Percentiles rank a stretch among this genome's conserved stretches.
phyloP scores from a whole-genome alignment of 2,329 filamentous ascomycete species.

The Seiridium unicorne region DNA sequence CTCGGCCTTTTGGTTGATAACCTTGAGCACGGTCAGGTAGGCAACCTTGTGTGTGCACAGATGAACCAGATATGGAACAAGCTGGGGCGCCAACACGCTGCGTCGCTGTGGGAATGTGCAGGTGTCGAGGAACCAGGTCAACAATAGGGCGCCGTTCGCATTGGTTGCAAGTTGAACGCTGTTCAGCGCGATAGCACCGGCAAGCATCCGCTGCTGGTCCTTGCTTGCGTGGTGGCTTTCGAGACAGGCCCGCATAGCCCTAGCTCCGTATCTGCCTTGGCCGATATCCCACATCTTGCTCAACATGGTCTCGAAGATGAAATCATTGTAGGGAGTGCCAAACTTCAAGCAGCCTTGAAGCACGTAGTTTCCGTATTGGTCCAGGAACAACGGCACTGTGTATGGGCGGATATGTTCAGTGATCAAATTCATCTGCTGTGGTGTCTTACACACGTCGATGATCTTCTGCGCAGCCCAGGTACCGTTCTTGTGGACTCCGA shows the following conservation, averaged over 20 bases:
- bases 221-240: constrained; percentile 95
- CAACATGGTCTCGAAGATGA: constrained; percentile 97
- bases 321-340: constrained; percentile 83
- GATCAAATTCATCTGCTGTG: constrained; percentile 79
- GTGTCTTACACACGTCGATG: constrained; percentile 90
- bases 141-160: constrained; percentile 85
- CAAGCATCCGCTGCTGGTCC: constrained; percentile 92
- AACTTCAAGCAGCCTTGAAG: constrained; percentile 96
- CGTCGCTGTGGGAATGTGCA: constrained; percentile 93
- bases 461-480: constrained; percentile 99
- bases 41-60: constrained; percentile 98
- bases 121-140: constrained; percentile 98
- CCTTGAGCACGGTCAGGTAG: constrained; percentile 94
- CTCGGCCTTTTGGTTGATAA: constrained; percentile 97
- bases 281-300: constrained; percentile 89
- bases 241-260: constrained; percentile 93
- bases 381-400: constrained; percentile 87
- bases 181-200: constrained; percentile 91
- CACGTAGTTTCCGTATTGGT: constrained; percentile 98
- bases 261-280: constrained; percentile 89
- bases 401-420: constrained; percentile 82
- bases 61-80: constrained; percentile 90
- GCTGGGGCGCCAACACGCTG: constrained; percentile 84
- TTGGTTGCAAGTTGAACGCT: constrained; percentile 96
- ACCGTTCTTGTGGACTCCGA: constrained; percentile 98